Evolutionary conservation across 192 early-diverging fungal genomes (phyloP).

Genomic region (Gorgonomyces haynaldii): DNA sequence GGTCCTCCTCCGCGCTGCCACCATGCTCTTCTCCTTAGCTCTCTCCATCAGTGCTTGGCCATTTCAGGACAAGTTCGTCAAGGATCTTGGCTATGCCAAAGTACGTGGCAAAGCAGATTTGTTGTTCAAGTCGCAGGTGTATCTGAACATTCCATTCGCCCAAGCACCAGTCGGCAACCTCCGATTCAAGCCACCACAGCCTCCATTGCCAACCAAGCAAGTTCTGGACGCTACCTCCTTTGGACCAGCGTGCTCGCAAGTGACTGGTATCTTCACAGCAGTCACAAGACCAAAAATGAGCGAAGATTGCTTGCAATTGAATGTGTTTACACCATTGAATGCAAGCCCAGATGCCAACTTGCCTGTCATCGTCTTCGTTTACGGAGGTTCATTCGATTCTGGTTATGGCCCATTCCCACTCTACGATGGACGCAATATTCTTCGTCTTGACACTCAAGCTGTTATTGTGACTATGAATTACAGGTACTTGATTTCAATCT

Average conservation of each 20-base stretch:
- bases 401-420: slow-evolving; percentile 15
- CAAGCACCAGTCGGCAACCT: slow-evolving; percentile 7
- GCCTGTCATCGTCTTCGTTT: slow-evolving; percentile 20
- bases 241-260: too few relatives aligned
- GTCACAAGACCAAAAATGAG: too few relatives aligned
- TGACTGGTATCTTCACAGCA: too few relatives aligned
- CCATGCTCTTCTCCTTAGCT: too few relatives aligned
- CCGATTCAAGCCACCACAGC: slow-evolving; percentile 4
- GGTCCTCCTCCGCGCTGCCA: too few relatives aligned
- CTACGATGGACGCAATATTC: slow-evolving; percentile 6
- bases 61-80: too few relatives aligned
- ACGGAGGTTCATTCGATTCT: slow-evolving; percentile 24
- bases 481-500: too few relatives aligned
- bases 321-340: slow-evolving; percentile 17
- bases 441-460: background rate
- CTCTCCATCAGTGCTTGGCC: too few relatives aligned
- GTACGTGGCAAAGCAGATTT: too few relatives aligned
- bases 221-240: background rate
- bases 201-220: background rate
- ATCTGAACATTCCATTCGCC: slow-evolving; percentile 10
- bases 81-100: too few relatives aligned
- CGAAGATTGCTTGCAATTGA: slow-evolving; percentile 34
- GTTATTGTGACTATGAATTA: slow-evolving; percentile 35
- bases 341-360: background rate
- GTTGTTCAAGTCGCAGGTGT: too few relatives aligned